Evolutionary conservation across 371 early-diverging fungal genomes (phyloP).

Genomic region (Mortierella sp.): DNA sequence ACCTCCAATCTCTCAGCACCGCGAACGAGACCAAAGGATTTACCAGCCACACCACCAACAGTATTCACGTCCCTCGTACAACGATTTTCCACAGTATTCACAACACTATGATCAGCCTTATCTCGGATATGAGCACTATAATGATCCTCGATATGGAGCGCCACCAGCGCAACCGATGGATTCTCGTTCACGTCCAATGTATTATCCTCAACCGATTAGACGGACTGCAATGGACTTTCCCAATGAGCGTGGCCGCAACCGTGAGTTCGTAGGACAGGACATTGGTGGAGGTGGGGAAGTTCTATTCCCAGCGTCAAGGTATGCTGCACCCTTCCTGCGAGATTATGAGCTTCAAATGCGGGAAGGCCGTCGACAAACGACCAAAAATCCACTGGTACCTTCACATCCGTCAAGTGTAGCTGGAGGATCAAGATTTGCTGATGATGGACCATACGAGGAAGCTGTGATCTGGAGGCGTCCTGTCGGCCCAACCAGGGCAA

Average conservation of each 20-base stretch:
- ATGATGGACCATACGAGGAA: conserved; percentile 35
- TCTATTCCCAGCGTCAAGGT: conserved; percentile 48
- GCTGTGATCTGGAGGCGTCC: conserved; percentile 29
- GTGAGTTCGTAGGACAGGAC: not conserved
- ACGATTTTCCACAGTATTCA: conserved; percentile 8
- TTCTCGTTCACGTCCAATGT: conserved; percentile 9
- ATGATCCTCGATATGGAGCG: conserved; percentile 10
- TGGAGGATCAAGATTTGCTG: conserved; percentile 5
- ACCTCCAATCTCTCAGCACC: not conserved
- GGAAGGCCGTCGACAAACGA: conserved; percentile 28
- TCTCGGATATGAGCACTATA: not conserved
- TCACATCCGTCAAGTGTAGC: not conserved
- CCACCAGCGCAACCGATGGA: conserved; percentile 14
- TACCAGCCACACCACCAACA: conserved; percentile 8
- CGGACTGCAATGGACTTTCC: conserved; percentile 4
- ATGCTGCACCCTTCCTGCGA: conserved; percentile 47
- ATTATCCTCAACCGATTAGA: not conserved
- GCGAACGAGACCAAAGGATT: conserved; percentile 5
- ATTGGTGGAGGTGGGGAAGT: not conserved
- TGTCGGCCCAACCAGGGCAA: not conserved
- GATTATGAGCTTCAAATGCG: conserved; percentile 49
- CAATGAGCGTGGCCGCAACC: not conserved
- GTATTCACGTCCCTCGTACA: conserved; percentile 1
- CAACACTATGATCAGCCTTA: conserved; percentile 2
- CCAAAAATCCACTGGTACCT: conserved; percentile 11